phyloP scores from a whole-genome alignment of 495 filamentous ascomycete species.

The Neurospora intermedia region DNA sequence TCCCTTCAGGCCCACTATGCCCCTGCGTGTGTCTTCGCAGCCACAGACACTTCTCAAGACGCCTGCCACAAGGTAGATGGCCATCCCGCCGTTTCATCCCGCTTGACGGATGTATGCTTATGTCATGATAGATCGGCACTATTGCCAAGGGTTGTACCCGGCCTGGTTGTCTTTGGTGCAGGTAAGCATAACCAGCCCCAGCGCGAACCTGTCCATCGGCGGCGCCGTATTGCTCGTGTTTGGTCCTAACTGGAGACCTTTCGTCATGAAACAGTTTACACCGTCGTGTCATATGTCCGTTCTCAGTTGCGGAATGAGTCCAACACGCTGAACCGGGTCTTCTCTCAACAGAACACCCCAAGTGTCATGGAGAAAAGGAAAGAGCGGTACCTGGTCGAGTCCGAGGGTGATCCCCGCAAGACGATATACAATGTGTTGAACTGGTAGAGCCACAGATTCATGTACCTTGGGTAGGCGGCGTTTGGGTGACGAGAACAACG shows the following conservation, averaged over 20 bases:
- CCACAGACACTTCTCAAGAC: neutral
- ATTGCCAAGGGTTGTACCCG: conserved; percentile 6
- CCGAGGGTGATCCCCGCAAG: conserved; percentile 29
- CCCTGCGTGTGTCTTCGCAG: neutral
- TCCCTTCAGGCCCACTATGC: neutral
- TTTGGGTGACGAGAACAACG: neutral
- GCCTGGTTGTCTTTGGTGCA: conserved; percentile 18
- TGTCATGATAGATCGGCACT: neutral
- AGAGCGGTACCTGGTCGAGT: conserved; percentile 18
- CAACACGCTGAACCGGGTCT: conserved; percentile 27
- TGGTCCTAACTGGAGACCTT: neutral
- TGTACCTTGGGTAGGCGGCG: neutral
- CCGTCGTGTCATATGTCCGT: conserved; percentile 21
- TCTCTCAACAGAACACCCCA: conserved; percentile 30
- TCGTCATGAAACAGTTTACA: conserved; percentile 14
- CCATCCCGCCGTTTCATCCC: neutral
- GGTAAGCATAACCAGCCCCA: conserved; percentile 10
- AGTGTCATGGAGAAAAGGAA: conserved; percentile 23
- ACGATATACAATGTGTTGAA: conserved; percentile 28
- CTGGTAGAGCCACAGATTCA: conserved; percentile 12
- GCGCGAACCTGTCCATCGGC: neutral
- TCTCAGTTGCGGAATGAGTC: conserved; percentile 23
- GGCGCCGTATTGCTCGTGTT: neutral
- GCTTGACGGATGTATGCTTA: conserved; percentile 1
- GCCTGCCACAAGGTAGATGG: neutral